A percentile compares a stretch with the other conserved stretches of the same genome.
Conservation (phyloP, 495 filamentous ascomycete species). For the Xylaria cubensis region DNA sequence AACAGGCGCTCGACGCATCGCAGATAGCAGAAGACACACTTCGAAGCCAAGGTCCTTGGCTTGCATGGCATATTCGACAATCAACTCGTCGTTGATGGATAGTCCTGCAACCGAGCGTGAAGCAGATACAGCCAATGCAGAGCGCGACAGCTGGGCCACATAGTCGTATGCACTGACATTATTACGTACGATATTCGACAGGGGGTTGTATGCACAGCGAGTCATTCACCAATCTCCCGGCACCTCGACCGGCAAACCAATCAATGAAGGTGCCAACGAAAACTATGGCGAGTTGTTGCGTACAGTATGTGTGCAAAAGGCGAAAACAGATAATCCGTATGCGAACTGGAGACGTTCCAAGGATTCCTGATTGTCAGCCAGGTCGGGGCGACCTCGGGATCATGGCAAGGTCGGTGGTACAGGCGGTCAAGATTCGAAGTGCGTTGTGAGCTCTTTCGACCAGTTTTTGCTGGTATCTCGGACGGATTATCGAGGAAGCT, state of each 20-base stretch:
- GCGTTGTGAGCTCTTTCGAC: not conserved
- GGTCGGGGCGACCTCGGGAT: slow-evolving; percentile 20
- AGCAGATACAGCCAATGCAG: slow-evolving; percentile 23
- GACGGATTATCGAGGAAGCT: not conserved
- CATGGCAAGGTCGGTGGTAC: not conserved
- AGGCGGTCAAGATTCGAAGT: not conserved
- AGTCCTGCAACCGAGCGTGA: slow-evolving; percentile 8
- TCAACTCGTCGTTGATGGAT: slow-evolving; percentile 14
- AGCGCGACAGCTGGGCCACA: slow-evolving; percentile 25
- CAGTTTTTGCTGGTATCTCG: not conserved
- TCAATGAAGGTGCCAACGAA: slow-evolving; percentile 13
- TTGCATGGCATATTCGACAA: slow-evolving; percentile 10
- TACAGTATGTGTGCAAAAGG: slow-evolving; percentile 15
- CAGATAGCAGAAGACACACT: not conserved
- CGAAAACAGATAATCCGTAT: slow-evolving; percentile 9
- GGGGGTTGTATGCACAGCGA: slow-evolving; percentile 29
- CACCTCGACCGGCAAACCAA: slow-evolving; percentile 27
- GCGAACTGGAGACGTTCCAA: slow-evolving; percentile 14
- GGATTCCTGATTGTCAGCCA: slow-evolving; percentile 21
- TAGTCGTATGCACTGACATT: slow-evolving; percentile 25
- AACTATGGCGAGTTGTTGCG: not conserved
- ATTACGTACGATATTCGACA: slow-evolving; percentile 29
- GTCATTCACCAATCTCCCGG: slow-evolving; percentile 32
- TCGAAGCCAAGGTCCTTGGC: slow-evolving; percentile 11
- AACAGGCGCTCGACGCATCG: not conserved